Base-by-base conservation (phyloP, 2,329 filamentous ascomycete genomes). In the Metarhizium anisopliae region DNA sequence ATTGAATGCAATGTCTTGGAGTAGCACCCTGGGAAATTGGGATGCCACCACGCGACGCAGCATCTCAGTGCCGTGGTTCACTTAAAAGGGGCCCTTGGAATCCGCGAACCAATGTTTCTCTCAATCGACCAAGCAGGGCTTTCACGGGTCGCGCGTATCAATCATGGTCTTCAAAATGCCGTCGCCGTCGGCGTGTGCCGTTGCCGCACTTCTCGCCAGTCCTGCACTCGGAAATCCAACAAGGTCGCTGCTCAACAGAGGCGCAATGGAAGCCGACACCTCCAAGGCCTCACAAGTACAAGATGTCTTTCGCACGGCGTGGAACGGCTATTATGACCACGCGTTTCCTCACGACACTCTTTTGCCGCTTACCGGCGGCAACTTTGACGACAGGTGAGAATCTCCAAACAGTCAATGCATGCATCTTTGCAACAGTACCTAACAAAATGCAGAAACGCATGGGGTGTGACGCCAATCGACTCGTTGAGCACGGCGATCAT, bases 391-490 rank as follows among this genome's bases (percentile, higher is more conserved):
- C 54, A 80, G 87, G 88, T 90, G 72, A 61, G 74, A 11, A 5
- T 36, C 7, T n/a, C 2, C 20, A 47, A 25, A 47, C 43, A 47
- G 38, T 25, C 25, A 25, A 25, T 25, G 25, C 4, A 25, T 25
- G 25, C 25, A 25, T 25, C 25, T 25, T 1, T 4, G 25, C 25
- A 3, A 25, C 25, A 4, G 20, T 2, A 16, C 14, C 32, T 40
- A 38, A 32, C 51, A 6, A 35, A 13, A 4, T 18, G 11, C 57
- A 92, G 89, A 60, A 92, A 92, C 66, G 86, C 83, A 54, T 95
- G 90, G 90, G 90, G 90, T 20, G 89, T 89, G 30, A 90, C 85
- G 47, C 87, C 89, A 1, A 79, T 94, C 13, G 90, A 95, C 68
- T 87, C 89, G 2, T 75, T 95, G 51, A 87, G 83, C 57, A 95